phyloP scores from a whole-genome alignment of 257 asterid genomes.

The Solanum rostratum region DNA sequence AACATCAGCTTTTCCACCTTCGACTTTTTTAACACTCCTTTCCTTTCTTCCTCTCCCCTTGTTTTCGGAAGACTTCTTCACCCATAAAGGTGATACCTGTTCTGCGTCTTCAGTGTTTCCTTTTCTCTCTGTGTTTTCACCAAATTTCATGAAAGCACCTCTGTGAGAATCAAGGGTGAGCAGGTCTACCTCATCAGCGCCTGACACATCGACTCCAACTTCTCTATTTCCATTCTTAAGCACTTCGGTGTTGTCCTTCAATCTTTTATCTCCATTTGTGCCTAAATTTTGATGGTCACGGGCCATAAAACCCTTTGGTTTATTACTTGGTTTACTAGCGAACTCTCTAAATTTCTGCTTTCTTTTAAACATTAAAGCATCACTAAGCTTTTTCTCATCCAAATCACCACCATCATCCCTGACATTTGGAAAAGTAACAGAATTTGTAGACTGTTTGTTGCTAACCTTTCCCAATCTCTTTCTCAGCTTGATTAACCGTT shows the following conservation, averaged over 20 bases:
- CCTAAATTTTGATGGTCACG: slow-evolving; percentile 5
- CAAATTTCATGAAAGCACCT: slow-evolving; percentile 4
- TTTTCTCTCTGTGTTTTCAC: slow-evolving; percentile 11
- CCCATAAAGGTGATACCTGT: background rate
- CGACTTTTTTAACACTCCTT: background rate
- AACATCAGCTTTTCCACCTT: slow-evolving; percentile 10
- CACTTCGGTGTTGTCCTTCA: slow-evolving; percentile 7
- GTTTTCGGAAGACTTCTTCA: slow-evolving; percentile 1
- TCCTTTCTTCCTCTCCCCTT: background rate
- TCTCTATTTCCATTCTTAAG: slow-evolving; percentile 13
- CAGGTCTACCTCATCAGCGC: slow-evolving; percentile 14
- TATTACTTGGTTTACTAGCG: slow-evolving; percentile 21
- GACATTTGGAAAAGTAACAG: slow-evolving; percentile 12
- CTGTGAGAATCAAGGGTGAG: slow-evolving; percentile 7
- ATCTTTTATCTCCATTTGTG: slow-evolving; percentile 2
- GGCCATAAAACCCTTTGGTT: slow-evolving; percentile 58
- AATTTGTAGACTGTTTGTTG: slow-evolving; percentile 16
- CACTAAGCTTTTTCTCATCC: slow-evolving; percentile 18
- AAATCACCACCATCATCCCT: slow-evolving; percentile 17
- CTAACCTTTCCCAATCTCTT: slow-evolving; percentile 32
- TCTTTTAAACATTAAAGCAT: slow-evolving; percentile 42
- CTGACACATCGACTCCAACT: slow-evolving; percentile 6
- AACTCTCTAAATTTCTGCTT: slow-evolving; percentile 50
- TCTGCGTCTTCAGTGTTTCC: slow-evolving; percentile 7
- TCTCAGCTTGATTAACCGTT: slow-evolving; percentile 37